Evolutionary conservation across 805 yeast genomes (phyloP), one percentile per base, ranked within the genome.

Genomic region (Yamadazyma takamatsuzukensis): DNA sequence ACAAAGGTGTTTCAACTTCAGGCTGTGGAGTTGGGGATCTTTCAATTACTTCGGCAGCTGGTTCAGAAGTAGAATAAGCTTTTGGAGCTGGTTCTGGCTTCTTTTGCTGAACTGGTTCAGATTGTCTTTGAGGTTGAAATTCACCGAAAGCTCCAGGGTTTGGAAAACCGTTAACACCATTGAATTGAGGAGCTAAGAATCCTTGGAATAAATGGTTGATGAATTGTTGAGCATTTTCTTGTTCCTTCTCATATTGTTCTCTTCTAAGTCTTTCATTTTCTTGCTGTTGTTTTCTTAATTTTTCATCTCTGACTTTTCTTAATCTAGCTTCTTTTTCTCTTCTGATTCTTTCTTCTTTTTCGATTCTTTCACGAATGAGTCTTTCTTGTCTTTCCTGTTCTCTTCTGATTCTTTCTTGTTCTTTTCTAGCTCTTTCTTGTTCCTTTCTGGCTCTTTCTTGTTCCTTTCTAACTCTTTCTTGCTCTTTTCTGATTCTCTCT

Each of bases 201-300:
- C 32, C 19, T 25, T 48, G 52, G 23, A 53, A 52, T 25, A 54
- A 34, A 23, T 44, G 50, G 23, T 44, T 40, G 18, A 53, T 37
- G 37, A 53, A 49, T 17, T 51, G 51, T 43, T 53, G 57, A 16
- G 41, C 41, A 25, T 34, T 37, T 21, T 37, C 19, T 39, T 54
- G 58, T 39, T 49, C 51, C 30, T 41, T 30, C 14, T 41, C 38
- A 23, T 25, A 29, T 19, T 33, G 38, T 29, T 32, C 27, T 18
- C 35, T 30, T 27, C 37, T 29, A n/a, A 22, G 27, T 24, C 30
- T 22, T 41, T 39, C 39, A 33, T 36, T 40, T 43, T 30, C 39
- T 35, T 32, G 39, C 40, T 18, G 33, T 40, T n/a, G 40, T 41
- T 37, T 41, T 39, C 33, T 36, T 17, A 28, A 12, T 31, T 36